Evolutionary conservation across 2,329 filamentous ascomycete species (phyloP).

Genomic region (Penicillium brevicompactum): DNA sequence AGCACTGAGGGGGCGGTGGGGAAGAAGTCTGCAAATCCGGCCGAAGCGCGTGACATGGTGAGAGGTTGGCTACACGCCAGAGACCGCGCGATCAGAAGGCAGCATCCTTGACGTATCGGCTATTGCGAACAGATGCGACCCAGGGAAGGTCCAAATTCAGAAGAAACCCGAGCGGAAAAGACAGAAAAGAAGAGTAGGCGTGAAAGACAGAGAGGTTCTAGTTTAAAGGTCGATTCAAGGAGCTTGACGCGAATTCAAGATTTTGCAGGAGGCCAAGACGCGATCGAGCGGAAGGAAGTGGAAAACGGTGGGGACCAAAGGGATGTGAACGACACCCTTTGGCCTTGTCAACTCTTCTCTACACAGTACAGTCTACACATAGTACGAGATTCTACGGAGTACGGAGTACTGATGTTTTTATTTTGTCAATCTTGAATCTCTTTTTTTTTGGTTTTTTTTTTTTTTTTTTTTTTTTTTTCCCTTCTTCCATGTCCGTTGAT

Average conservation of each 20-base stretch:
- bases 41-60: slow-evolving; percentile 78
- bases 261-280: slow-evolving; percentile 16
- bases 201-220: not conserved
- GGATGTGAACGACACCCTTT: not conserved
- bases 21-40: slow-evolving; percentile 85
- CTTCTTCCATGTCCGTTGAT: too few relatives aligned
- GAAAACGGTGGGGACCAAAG: slow-evolving; percentile 17
- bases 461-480: not conserved
- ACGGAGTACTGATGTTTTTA: not conserved
- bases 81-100: slow-evolving; percentile 36
- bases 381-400: too few relatives aligned
- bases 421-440: not conserved
- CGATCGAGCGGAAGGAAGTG: slow-evolving; percentile 15
- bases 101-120: slow-evolving; percentile 42
- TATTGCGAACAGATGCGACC: slow-evolving; percentile 26
- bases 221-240: not conserved
- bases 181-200: not conserved
- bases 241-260: slow-evolving; percentile 20
- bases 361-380: too few relatives aligned
- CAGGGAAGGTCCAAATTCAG: slow-evolving; percentile 9
- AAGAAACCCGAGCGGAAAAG: not conserved
- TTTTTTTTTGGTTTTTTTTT: not conserved
- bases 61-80: slow-evolving; percentile 46
- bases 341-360: too few relatives aligned
- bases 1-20: slow-evolving; percentile 72